Conservation (phyloP, 108 stramenopile genomes). For the Chaetoceros muelleri region DNA sequence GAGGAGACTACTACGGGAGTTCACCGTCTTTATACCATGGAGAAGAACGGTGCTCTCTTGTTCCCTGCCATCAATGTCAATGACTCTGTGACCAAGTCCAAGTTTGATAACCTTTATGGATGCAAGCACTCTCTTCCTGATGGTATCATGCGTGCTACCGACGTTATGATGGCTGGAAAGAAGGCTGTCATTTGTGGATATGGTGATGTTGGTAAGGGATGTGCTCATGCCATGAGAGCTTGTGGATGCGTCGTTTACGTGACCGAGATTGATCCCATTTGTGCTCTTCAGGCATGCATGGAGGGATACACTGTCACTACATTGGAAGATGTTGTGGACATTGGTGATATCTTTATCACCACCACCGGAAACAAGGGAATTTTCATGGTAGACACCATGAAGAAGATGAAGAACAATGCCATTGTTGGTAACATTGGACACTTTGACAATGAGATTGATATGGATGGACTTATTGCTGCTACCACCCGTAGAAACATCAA, state of each 20-base stretch:
- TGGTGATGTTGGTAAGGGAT: constrained; percentile 99
- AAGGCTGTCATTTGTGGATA: constrained; percentile 99
- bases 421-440: constrained; percentile 99
- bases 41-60: constrained; percentile 92
- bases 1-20: constrained; percentile 99
- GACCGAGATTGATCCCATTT: constrained; percentile 99
- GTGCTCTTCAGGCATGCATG: constrained; percentile 99
- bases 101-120: constrained; percentile 99
- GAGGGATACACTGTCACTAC: constrained; percentile 97
- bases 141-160: constrained; percentile 99
- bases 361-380: constrained; percentile 99
- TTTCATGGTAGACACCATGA: constrained; percentile 90
- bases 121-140: constrained; percentile 99
- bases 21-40: constrained; percentile 99
- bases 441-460: constrained; percentile 99
- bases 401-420: constrained; percentile 99
- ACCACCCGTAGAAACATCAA: constrained; percentile 98
- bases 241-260: constrained; percentile 96
- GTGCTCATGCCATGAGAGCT: constrained; percentile 98
- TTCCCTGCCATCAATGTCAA: constrained; percentile 99
- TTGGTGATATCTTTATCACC: constrained; percentile 98
- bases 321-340: constrained; percentile 74
- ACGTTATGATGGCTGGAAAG: constrained; percentile 99
- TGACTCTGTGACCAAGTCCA: constrained; percentile 99
- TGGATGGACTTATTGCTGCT: constrained; percentile 86